Conservation (phyloP, 768 basidiomycete genomes). For the Podaxis mareebaensis region DNA sequence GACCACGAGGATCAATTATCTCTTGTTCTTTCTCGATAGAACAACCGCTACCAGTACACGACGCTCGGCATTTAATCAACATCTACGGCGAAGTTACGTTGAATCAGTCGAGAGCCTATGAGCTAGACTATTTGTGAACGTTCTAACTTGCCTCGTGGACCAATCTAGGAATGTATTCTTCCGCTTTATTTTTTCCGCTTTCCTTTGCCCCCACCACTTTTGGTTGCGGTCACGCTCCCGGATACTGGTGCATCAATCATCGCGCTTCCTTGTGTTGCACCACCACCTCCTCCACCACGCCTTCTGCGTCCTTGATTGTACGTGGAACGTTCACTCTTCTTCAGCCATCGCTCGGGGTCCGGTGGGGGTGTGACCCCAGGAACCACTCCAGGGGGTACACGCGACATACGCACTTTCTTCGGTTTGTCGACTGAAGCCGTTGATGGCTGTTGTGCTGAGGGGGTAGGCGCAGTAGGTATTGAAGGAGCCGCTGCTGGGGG, state of each 20-base stretch:
- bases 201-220: slow-evolving; percentile 51
- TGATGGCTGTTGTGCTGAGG: slow-evolving; percentile 34
- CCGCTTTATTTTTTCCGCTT: slow-evolving; percentile 65
- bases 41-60: slow-evolving; percentile 19
- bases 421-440: slow-evolving; percentile 25
- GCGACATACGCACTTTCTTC: slow-evolving; percentile 60
- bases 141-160: slow-evolving; percentile 16
- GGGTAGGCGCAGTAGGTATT: slow-evolving; percentile 31
- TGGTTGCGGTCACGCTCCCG: slow-evolving; percentile 31
- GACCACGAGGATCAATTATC: slow-evolving; percentile 19
- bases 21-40: slow-evolving; percentile 16
- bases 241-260: slow-evolving; percentile 34
- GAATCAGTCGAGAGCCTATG: slow-evolving; percentile 4
- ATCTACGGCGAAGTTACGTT: slow-evolving; percentile 12
- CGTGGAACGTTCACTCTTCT: slow-evolving; percentile 77
- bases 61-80: slow-evolving; percentile 15
- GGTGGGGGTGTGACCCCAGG: slow-evolving; percentile 81
- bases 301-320: slow-evolving; percentile 55
- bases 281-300: slow-evolving; percentile 49
- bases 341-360: slow-evolving; percentile 86
- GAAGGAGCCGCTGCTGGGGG: slow-evolving; percentile 43
- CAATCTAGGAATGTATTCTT: background rate
- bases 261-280: slow-evolving; percentile 69
- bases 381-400: slow-evolving; percentile 74
- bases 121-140: background rate